phyloP scores from a whole-genome alignment of 2,329 filamentous ascomycete species.

The Colletotrichum chlorophyti region DNA sequence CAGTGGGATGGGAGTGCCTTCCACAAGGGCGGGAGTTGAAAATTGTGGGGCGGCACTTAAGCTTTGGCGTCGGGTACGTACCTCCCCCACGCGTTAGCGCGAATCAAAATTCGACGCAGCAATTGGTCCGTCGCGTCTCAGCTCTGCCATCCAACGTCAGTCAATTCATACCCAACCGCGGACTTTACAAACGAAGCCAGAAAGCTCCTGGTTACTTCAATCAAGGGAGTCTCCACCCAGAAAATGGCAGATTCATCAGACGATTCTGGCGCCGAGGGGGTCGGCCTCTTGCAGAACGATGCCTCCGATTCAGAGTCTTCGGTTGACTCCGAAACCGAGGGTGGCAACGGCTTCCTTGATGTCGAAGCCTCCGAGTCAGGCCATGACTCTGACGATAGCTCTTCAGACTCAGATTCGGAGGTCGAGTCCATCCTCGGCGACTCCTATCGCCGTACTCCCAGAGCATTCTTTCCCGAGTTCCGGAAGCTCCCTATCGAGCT shows the following conservation, averaged over 20 bases:
- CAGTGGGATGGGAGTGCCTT: too few relatives aligned
- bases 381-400: constrained; percentile 39
- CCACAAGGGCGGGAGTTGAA: too few relatives aligned
- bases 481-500: constrained; percentile 41
- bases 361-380: constrained; percentile 23
- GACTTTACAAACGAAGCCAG: background rate
- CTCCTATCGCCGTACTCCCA: background rate
- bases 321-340: background rate
- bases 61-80: background rate
- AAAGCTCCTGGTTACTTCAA: background rate
- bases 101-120: background rate
- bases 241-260: constrained; percentile 22
- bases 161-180: background rate
- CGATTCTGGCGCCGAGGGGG: constrained; percentile 14
- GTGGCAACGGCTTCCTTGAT: constrained; percentile 16
- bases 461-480: constrained; percentile 34
- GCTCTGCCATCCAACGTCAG: background rate
- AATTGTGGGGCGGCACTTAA: background rate
- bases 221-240: background rate
- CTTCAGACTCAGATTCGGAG: constrained; percentile 27
- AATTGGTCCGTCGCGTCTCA: constrained; percentile 6
- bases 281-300: constrained; percentile 22
- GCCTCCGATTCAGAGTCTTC: constrained; percentile 11
- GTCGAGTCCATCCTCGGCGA: constrained; percentile 7
- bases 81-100: constrained; percentile 4